Conservation (phyloP, 495 filamentous ascomycete genomes). For the Umbilicaria muhlenbergii region DNA sequence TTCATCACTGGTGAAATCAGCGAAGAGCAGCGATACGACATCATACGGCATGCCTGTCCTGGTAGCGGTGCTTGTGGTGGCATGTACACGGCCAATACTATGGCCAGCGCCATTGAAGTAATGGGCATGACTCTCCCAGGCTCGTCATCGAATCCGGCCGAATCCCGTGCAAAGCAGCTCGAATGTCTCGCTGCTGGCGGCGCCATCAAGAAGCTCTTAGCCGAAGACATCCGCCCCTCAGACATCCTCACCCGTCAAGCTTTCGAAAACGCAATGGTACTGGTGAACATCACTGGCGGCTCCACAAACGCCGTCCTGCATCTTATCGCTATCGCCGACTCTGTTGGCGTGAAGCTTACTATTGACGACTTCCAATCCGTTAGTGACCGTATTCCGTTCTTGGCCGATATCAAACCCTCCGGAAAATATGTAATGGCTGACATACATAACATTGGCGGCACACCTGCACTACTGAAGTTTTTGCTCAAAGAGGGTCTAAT, state of each 20-base stretch:
- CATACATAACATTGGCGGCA: constrained; percentile 78
- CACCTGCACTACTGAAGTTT: constrained; percentile 79
- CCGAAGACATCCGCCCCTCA: constrained; percentile 71
- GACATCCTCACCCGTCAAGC: constrained; percentile 88
- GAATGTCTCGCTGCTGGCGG: constrained; percentile 76
- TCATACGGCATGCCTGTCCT: constrained; percentile 88
- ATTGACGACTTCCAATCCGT: constrained; percentile 97
- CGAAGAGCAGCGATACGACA: constrained; percentile 83
- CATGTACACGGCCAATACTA: constrained; percentile 99
- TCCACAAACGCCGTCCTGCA: constrained; percentile 97
- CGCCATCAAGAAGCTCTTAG: constrained; percentile 74
- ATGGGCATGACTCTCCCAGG: constrained; percentile 94
- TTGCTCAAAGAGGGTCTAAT: constrained; percentile 82
- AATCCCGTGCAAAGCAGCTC: constrained; percentile 66
- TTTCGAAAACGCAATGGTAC: constrained; percentile 92
- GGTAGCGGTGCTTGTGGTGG: constrained; percentile 90
- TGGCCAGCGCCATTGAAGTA: constrained; percentile 91
- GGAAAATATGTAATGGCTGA: constrained; percentile 97
- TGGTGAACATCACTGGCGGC: constrained; percentile 89
- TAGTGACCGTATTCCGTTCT: constrained; percentile 78
- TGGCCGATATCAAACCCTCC: constrained; percentile 92
- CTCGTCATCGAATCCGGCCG: constrained; percentile 83
- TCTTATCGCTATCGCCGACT: constrained; percentile 89
- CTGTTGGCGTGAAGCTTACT: constrained; percentile 82
- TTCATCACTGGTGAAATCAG: constrained; percentile 82